phyloP scores from a whole-genome alignment of 208 protist species.

The Trypanosoma theileri region DNA sequence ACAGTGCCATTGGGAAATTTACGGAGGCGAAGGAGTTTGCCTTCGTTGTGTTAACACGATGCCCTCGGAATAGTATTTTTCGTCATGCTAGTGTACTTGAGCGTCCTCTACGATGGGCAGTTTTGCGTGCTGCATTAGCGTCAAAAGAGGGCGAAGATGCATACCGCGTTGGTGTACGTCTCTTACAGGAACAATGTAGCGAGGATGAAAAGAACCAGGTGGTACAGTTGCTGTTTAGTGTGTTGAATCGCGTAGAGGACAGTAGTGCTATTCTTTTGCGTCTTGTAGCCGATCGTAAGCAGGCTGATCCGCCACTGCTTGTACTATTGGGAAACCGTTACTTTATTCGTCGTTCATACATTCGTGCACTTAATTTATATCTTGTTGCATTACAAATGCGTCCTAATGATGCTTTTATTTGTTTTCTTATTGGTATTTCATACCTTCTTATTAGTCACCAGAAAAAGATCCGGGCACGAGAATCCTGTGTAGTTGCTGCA shows the following conservation, averaged over 20 bases:
- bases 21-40: conserved; percentile 90
- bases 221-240: conserved; percentile 75
- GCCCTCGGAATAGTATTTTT: conserved; percentile 45
- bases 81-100: conserved; percentile 54
- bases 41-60: conserved; percentile 61
- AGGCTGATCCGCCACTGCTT: conserved; percentile 51
- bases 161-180: conserved; percentile 71
- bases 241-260: conserved; percentile 66
- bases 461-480: conserved; percentile 57
- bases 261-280: conserved; percentile 46
- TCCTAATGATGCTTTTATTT: conserved; percentile 61
- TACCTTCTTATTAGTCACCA: conserved; percentile 81
- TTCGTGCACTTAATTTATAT: conserved; percentile 74
- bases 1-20: conserved; percentile 80
- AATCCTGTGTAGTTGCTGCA: conserved; percentile 69
- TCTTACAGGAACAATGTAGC: conserved; percentile 69
- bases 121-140: conserved; percentile 75
- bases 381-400: conserved; percentile 56
- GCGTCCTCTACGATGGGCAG: conserved; percentile 71
- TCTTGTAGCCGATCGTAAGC: conserved; percentile 46
- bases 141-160: conserved; percentile 80
- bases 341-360: conserved; percentile 65
- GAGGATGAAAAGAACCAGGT: conserved; percentile 61
- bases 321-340: conserved; percentile 83
- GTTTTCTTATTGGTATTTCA: conserved; percentile 76